A percentile compares a stretch with the other conserved stretches of the same genome.
Conservation (phyloP, 495 filamentous ascomycete species). For the Penicillium crystallinum region DNA sequence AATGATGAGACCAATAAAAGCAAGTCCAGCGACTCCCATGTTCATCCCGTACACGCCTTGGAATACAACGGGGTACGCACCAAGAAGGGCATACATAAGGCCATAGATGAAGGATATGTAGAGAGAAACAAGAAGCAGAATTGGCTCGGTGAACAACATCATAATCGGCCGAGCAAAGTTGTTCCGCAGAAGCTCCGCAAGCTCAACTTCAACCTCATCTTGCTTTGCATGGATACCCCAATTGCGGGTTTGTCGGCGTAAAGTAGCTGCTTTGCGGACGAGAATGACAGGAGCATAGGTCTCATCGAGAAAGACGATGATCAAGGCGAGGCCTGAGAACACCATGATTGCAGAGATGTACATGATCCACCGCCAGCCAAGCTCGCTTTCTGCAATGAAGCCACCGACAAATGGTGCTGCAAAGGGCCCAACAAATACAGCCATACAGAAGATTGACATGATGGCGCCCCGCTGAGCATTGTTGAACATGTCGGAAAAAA, state of each 20-base stretch:
- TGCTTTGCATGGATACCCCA: constrained; percentile 46
- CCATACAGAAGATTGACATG: constrained; percentile 43
- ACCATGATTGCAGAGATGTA: constrained; percentile 39
- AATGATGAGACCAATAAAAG: constrained; percentile 30
- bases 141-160: constrained; percentile 42
- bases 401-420: constrained; percentile 43
- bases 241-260: constrained; percentile 38
- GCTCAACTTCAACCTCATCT: constrained; percentile 38
- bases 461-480: constrained; percentile 40
- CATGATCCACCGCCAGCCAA: constrained; percentile 45
- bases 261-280: constrained; percentile 30
- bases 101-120: constrained; percentile 44
- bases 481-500: constrained; percentile 46
- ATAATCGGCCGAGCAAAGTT: constrained; percentile 39
- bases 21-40: constrained; percentile 22
- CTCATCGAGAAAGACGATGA: constrained; percentile 27
- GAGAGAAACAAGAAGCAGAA: constrained; percentile 35
- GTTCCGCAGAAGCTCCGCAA: constrained; percentile 31
- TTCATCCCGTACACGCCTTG: constrained; percentile 25
- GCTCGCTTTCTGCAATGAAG: constrained; percentile 25
- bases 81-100: constrained; percentile 27
- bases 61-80: constrained; percentile 32
- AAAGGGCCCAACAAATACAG: constrained; percentile 41
- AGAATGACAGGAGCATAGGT: constrained; percentile 38
- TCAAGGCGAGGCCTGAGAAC: constrained; percentile 23